Conservation (phyloP, 441 rosid genomes). For the Populus hybrid region DNA sequence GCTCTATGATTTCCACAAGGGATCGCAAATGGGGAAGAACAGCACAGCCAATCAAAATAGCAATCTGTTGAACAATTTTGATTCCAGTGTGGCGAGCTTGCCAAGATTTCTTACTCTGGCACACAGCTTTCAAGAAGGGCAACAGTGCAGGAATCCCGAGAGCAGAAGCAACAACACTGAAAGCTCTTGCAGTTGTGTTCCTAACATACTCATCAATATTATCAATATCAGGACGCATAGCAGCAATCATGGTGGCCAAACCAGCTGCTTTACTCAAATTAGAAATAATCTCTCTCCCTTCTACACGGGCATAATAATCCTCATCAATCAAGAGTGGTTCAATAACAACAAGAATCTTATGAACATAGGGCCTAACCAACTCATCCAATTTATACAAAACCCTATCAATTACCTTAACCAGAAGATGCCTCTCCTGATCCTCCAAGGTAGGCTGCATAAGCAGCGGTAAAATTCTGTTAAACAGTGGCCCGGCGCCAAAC, state of each 20-base stretch:
- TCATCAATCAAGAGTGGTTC: slow-evolving; percentile 97
- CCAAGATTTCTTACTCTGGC: slow-evolving; percentile 99
- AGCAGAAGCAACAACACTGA: slow-evolving; percentile 97
- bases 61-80: slow-evolving; percentile 98
- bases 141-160: slow-evolving; percentile 91
- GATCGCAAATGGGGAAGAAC: slow-evolving; percentile 93
- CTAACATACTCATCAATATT: slow-evolving; percentile 95
- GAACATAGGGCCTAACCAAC: slow-evolving; percentile 91
- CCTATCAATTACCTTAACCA: slow-evolving; percentile 95
- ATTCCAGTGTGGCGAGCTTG: slow-evolving; percentile 99
- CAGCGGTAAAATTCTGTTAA: slow-evolving; percentile 75
- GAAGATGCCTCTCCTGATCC: slow-evolving; percentile 98
- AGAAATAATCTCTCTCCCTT: slow-evolving; percentile 96
- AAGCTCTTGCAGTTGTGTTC: slow-evolving; percentile 97
- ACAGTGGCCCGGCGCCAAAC: slow-evolving; percentile 93
- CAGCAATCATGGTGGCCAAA: slow-evolving; percentile 98
- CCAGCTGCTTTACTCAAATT: slow-evolving; percentile 98
- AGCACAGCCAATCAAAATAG: slow-evolving; percentile 94
- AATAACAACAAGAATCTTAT: slow-evolving; percentile 95
- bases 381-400: slow-evolving; percentile 90
- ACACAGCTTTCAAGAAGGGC: slow-evolving; percentile 92
- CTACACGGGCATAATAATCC: slow-evolving; percentile 98
- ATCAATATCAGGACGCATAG: slow-evolving; percentile 98
- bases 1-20: slow-evolving; percentile 84
- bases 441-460: slow-evolving; percentile 97